phyloP scores from a whole-genome alignment of 2,329 filamentous ascomycete species.

The Venturia aucupariae region DNA sequence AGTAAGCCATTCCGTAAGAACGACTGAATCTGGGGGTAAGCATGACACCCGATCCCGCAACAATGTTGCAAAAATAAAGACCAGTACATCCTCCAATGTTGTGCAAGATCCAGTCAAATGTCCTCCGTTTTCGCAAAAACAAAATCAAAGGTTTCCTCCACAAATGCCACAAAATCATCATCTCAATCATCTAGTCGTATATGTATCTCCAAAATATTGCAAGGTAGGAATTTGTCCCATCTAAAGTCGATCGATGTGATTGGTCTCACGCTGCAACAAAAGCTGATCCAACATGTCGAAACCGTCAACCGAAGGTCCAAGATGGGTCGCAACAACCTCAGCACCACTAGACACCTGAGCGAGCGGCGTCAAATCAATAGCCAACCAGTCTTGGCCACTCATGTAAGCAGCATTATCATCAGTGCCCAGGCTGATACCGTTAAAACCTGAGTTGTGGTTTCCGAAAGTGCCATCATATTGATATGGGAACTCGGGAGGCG shows the following conservation, averaged over 20 bases:
- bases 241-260: background rate
- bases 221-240: background rate
- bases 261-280: background rate
- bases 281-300: slow-evolving; percentile 39
- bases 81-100: background rate
- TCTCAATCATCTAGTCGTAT: background rate
- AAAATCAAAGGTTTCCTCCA: background rate
- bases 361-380: slow-evolving; percentile 52
- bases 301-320: slow-evolving; percentile 56
- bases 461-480: slow-evolving; percentile 12
- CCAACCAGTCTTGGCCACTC: slow-evolving; percentile 46
- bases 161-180: background rate
- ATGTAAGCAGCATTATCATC: slow-evolving; percentile 18
- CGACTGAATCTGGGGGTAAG: background rate
- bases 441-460: slow-evolving; percentile 9
- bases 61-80: background rate
- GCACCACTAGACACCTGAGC: slow-evolving; percentile 45
- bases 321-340: slow-evolving; percentile 46
- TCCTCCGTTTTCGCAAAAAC: background rate
- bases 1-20: background rate
- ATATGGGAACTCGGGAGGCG: slow-evolving; percentile 33
- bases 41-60: background rate
- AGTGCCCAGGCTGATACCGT: slow-evolving; percentile 18
- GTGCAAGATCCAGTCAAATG: background rate
- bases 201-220: background rate